Conservation (phyloP, 169 alveolate species). For the Plasmodium ovale region DNA sequence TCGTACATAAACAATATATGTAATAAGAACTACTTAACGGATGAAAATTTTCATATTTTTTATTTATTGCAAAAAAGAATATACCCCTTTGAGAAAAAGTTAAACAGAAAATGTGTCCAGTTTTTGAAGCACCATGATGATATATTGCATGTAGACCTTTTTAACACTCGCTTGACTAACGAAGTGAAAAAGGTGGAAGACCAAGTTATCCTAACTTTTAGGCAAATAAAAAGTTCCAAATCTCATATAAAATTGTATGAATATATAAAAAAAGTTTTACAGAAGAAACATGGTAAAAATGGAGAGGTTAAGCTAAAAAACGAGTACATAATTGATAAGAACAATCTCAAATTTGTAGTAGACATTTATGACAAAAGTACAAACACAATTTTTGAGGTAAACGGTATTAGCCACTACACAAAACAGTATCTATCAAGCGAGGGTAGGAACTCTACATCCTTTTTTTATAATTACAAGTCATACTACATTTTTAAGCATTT, state of each 20-base stretch:
- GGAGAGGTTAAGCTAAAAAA: slow-evolving; percentile 14
- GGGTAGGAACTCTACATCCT: not conserved
- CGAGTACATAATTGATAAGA: slow-evolving; percentile 51
- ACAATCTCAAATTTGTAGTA: slow-evolving; percentile 40
- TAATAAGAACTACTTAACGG: slow-evolving; percentile 35
- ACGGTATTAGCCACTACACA: slow-evolving; percentile 65
- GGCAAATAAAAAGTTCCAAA: slow-evolving; percentile 43
- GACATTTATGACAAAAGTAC: slow-evolving; percentile 73
- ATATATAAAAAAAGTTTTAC: slow-evolving; percentile 50
- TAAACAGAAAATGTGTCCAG: slow-evolving; percentile 4
- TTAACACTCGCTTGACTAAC: not conserved
- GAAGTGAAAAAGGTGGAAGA: slow-evolving; percentile 30
- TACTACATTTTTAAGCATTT: slow-evolving; percentile 68
- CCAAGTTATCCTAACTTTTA: slow-evolving; percentile 28
- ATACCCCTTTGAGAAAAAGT: slow-evolving; percentile 24
- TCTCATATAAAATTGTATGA: slow-evolving; percentile 68
- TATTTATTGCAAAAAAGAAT: slow-evolving; percentile 43
- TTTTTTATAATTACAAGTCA: slow-evolving; percentile 71
- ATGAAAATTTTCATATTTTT: slow-evolving; percentile 47
- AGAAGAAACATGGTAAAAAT: slow-evolving; percentile 4
- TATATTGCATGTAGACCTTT: not conserved
- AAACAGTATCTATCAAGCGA: slow-evolving; percentile 54
- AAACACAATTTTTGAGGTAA: slow-evolving; percentile 68
- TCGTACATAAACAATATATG: slow-evolving; percentile 10
- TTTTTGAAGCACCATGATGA: slow-evolving; percentile 27